Evolutionary conservation across 2,329 filamentous ascomycete species (phyloP), one percentile per base, ranked within the genome.

Genomic region (Sclerotinia subarctica): DNA sequence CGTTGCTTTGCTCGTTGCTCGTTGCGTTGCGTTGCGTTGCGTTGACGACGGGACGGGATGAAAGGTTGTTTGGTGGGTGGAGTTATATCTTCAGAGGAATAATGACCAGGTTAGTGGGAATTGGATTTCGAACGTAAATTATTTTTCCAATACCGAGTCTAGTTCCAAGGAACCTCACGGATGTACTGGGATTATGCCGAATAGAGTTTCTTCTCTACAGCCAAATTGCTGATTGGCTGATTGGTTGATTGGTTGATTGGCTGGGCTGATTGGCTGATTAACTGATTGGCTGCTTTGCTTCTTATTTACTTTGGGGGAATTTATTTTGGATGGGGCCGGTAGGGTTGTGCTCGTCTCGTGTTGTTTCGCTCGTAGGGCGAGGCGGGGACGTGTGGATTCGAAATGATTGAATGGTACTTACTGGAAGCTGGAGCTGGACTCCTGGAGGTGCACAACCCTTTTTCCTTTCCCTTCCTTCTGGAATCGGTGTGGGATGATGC

Each of bases 331-430:
- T 42, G 54, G 54, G 35, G 54, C 54, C 32, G 54, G 32, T 38
- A 35, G 35, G 54, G 35, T 42, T 42, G 54, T 51, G 47, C 47
- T 11, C 8, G 47, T 51, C 54, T 42, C 21, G 54, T 56, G n/a
- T 38, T 57, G 32, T 57, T 57, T 57, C 54, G 54, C 35, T 57
- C 54, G 54, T 57, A 57, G 32, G 54, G 54, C 54, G 54, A 57
- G 32, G 32, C 32, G 32, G 21, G 32, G 54, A 42, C 32, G 54
- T n/a, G 32, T 17, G 54, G 10, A 19, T 32, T 54, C 32, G 52
- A 10, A 38, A 13, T 38, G 38, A 38, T 3, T 38, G 38, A 38
- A 26, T 54, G 52, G 19, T 21, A 29, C 5, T 52, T 21, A 29
- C 5, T 52, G 24, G 49, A 52, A 52, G 6, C 21, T 49, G 46